Evolutionary conservation across 1,139 yeast species (phyloP).

Genomic region (Taiozyma sp.): DNA sequence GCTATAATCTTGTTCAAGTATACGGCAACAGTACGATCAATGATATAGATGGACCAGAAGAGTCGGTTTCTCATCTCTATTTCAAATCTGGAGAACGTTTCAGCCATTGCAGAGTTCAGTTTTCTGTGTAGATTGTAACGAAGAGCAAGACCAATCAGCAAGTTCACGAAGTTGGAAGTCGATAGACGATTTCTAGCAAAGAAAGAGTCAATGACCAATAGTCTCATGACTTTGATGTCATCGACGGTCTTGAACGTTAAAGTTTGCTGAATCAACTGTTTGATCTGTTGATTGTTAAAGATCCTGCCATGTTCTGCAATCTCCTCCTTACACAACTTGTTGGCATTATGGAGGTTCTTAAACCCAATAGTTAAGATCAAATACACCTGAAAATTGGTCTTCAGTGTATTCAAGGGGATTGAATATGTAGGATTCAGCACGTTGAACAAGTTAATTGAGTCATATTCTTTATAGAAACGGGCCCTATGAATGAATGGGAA

Average conservation of each 20-base stretch:
- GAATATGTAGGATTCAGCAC: conserved; percentile 11
- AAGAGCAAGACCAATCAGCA: conserved; percentile 15
- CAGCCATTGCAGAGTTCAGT: conserved; percentile 8
- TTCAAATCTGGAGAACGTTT: conserved; percentile 6
- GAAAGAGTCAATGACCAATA: conserved; percentile 19
- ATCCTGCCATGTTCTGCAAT: conserved; percentile 4
- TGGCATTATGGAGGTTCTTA: conserved; percentile 11
- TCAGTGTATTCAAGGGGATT: conserved; percentile 6
- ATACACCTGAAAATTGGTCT: conserved; percentile 13
- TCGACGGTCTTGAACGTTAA: conserved; percentile 15
- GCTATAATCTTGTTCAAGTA: conserved; percentile 17
- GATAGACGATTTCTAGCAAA: conserved; percentile 17
- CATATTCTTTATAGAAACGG: conserved; percentile 10
- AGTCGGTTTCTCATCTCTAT: conserved; percentile 19
- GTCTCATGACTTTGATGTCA: conserved; percentile 16
- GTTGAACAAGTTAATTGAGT: conserved; percentile 11
- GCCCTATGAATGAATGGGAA: conserved; percentile 17
- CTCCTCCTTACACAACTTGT: conserved; percentile 8
- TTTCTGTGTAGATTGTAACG: conserved; percentile 18
- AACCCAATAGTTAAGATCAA: conserved; percentile 18
- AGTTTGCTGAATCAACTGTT: conserved; percentile 11
- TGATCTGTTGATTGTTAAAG: conserved; percentile 4
- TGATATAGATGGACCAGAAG: conserved; percentile 19
- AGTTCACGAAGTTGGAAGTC: conserved; percentile 17
- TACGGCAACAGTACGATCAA: conserved; percentile 19